Base-by-base conservation (phyloP, 805 yeast species). In the Alloascoidea africana region DNA sequence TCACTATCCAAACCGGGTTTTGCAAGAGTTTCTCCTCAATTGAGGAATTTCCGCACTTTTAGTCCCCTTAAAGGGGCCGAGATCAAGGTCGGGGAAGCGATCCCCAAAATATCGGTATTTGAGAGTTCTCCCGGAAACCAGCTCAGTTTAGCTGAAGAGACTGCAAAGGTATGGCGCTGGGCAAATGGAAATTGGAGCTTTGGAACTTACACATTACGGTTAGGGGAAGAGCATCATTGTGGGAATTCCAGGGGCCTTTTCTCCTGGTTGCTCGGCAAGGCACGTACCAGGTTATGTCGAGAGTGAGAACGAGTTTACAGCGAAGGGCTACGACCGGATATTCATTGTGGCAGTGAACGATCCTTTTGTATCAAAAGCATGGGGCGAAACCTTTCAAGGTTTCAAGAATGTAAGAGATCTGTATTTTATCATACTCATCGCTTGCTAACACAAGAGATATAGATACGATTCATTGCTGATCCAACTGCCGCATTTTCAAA, bases 321-420 rank as follows among this genome's bases (percentile, higher is more conserved):
- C 63, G 18, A 77, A 79, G 58, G 94, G 94, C n/a, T 65, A 71
- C 58, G 48, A 59, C 17, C 58, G 71, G 35, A 56, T 85, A 37
- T 73, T 66, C 48, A 72, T 86, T 33, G 71, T 86, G 27, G 67
- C 91, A 14, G 94, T 83, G 36, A 86, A 86, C 56, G 96, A 86
- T 53, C 70, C 91, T 2, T 86, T 86, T 55, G 95, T 85, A 36
- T 72, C 76, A 51, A 69, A 72, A 47, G 87, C 91, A 0, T 86
- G 94, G 94, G 73, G 70, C 34, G 68, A 74, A 39, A 50, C 60
- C 15, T 50, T 68, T 27, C 49, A 53, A 16, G 46, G 54, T 13
- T 58, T 55, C 11, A 44, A 41, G 3, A 52, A 48, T 17, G 38
- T 35, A 16, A 14, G 39, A 16, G 14, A 14, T 13, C 5, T 6